Evolutionary conservation across 2,329 filamentous ascomycete genomes (phyloP), one percentile per base, ranked within the genome.

Genomic region (Hymenoscyphus scutula): DNA sequence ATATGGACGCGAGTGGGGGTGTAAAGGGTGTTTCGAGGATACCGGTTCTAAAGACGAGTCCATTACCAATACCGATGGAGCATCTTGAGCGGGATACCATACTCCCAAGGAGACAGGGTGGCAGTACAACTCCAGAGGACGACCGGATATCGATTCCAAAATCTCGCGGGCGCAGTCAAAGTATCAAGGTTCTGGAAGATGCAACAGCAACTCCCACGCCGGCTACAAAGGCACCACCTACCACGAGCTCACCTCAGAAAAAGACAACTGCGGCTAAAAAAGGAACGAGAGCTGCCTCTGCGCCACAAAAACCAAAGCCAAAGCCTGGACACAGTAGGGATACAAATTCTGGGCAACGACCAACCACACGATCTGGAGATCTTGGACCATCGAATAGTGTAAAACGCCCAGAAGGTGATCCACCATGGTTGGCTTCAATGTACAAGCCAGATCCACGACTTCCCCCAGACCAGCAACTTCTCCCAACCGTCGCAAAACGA

Each of bases 401-500:
- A 5, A 48, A 91, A 73, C 85, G 88, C 51, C 93, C 93, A 0
- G 95, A 98, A 79, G 95, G 95, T 23, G 94, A 98, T 60, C 92
- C 95, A 10, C 95, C 95, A 58, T 99, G 95, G 95, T 85, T 98
- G 77, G 85, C 95, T 54, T 91, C 90, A 25, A 92, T 96, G 77
- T 99, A 97, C 77, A 96, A 96, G 73, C 95, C 95, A 0, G 95
- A 99, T 74, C 95, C 95, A 32, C 89, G 92, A 64, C 81, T 99
- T 37, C 95, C 95, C 5, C 95, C 92, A 0, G 95, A 99, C 65
- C 91, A 99, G 76, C 95, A 99, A 74, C 87, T 99, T 59, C 85
- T 99, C 11, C 95, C 95, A 0, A 98, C 95, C 0, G 92, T 98
- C 66, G 95, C 95, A 13, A 92, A 89, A 71, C 85, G 91, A 61